A percentile compares a stretch with the other conserved stretches of the same genome.
phyloP scores from a whole-genome alignment of 257 asterid species.

The Przewalskia tangutica region DNA sequence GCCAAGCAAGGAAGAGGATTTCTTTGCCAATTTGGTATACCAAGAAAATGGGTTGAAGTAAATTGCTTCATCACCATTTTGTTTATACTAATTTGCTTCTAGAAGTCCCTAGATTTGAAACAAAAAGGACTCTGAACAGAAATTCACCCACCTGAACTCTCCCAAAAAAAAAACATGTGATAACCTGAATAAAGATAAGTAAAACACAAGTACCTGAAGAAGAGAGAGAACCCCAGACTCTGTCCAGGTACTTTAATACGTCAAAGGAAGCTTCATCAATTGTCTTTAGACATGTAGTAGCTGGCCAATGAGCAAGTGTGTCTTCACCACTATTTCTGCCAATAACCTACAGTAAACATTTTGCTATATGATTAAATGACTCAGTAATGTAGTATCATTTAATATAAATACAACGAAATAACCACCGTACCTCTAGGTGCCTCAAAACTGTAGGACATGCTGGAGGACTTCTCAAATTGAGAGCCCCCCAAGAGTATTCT shows the following conservation, averaged over 20 bases:
- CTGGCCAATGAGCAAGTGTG: conserved; percentile 95
- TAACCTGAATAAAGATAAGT: not conserved
- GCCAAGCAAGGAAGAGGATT: not conserved
- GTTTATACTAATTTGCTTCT: not conserved
- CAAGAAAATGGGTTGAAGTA: not conserved
- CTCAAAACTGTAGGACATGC: conserved; percentile 50
- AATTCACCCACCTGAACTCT: not conserved
- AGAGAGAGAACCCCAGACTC: conserved; percentile 65
- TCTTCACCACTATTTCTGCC: conserved; percentile 89
- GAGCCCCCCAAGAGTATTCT: conserved; percentile 86
- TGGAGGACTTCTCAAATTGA: conserved; percentile 87
- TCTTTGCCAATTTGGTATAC: not conserved
- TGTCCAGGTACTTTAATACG: conserved; percentile 65
- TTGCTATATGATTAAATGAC: conserved; percentile 12
- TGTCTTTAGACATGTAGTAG: conserved; percentile 59
- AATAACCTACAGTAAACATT: conserved; percentile 34
- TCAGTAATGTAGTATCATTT: not conserved
- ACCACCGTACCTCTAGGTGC: conserved; percentile 66
- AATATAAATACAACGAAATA: not conserved
- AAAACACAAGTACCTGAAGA: conserved; percentile 45
- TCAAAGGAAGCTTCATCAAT: conserved; percentile 83
- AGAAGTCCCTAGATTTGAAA: not conserved
- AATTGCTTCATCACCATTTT: not conserved
- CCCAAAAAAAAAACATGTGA: not conserved
- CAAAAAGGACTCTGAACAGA: not conserved